Conservation (phyloP, 1,284 basidiomycete species). For the Ceratorhiza oryzae-sativae region DNA sequence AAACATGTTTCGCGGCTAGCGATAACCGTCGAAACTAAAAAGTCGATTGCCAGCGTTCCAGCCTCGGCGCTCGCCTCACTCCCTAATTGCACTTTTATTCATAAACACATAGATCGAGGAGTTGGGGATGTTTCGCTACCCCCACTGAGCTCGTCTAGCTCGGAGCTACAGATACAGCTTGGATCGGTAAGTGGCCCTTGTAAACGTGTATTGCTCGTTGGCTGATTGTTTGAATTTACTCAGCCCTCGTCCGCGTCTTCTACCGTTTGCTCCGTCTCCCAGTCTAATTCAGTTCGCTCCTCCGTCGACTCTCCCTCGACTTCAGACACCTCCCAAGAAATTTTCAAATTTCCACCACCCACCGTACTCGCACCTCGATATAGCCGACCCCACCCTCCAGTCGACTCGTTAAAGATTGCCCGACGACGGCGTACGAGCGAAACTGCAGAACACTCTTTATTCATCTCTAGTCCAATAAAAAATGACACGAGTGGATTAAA, state of each 20-base stretch:
- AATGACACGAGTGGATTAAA: constrained; percentile 7
- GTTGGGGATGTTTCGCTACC: not conserved
- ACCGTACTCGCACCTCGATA: not conserved
- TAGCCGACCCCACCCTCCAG: constrained; percentile 1
- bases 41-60: not conserved
- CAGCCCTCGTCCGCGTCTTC: not conserved
- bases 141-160: not conserved
- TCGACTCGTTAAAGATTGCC: constrained; percentile 24
- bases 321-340: not conserved
- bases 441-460: not conserved
- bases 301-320: constrained; percentile 7
- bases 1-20: not conserved
- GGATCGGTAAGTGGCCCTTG: not conserved
- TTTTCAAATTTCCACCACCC: not conserved
- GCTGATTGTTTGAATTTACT: not conserved
- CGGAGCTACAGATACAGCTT: not conserved
- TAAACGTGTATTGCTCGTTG: too few relatives aligned
- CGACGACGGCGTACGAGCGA: constrained; percentile 16
- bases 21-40: not conserved
- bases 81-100: constrained; percentile 22
- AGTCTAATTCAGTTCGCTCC: not conserved
- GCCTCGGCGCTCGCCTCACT: not conserved
- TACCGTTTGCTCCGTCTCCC: not conserved
- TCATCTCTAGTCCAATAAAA: constrained; percentile 7
- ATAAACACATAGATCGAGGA: not conserved